A percentile compares a stretch with the other conserved stretches of the same genome.
phyloP scores from a whole-genome alignment of 495 filamentous ascomycete species.

The Pyronema domesticum region DNA sequence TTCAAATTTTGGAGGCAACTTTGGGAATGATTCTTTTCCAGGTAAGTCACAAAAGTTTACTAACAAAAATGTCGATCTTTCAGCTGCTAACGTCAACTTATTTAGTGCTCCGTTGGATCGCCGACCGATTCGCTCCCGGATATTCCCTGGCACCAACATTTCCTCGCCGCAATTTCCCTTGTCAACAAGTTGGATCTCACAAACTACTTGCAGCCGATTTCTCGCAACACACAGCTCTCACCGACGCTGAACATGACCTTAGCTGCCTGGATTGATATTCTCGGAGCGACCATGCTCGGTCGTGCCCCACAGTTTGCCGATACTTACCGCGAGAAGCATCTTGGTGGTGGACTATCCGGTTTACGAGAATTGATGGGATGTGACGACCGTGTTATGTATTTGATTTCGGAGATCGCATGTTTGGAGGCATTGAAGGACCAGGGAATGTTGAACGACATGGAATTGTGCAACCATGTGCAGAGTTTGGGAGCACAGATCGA shows the following conservation, averaged over 20 bases:
- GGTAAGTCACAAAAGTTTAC: not conserved
- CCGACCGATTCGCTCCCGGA: conserved; percentile 76
- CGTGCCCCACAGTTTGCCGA: conserved; percentile 73
- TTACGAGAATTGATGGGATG: conserved; percentile 92
- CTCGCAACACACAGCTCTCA: conserved; percentile 36
- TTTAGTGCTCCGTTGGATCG: conserved; percentile 58
- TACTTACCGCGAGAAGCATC: conserved; percentile 78
- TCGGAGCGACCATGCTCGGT: conserved; percentile 83
- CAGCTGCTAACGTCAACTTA: not conserved
- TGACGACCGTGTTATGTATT: conserved; percentile 92
- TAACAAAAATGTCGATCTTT: not conserved
- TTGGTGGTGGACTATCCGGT: conserved; percentile 51
- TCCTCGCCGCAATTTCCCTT: conserved; percentile 70
- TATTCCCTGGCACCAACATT: conserved; percentile 93
- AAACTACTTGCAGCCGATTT: conserved; percentile 38
- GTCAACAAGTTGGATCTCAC: conserved; percentile 73
- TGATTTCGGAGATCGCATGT: conserved; percentile 94
- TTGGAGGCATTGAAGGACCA: conserved; percentile 73
- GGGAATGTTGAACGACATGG: conserved; percentile 57
- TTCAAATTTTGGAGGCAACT: conserved; percentile 80
- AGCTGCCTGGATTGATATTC: conserved; percentile 90
- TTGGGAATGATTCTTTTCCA: conserved; percentile 97
- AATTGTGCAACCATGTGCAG: conserved; percentile 68
- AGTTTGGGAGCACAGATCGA: conserved; percentile 67
- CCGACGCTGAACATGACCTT: conserved; percentile 90